A percentile compares a stretch with the other conserved stretches of the same genome.
Evolutionary conservation across 1,139 yeast genomes (phyloP).

Genomic region (Kurtzmaniella quercitrusa): DNA sequence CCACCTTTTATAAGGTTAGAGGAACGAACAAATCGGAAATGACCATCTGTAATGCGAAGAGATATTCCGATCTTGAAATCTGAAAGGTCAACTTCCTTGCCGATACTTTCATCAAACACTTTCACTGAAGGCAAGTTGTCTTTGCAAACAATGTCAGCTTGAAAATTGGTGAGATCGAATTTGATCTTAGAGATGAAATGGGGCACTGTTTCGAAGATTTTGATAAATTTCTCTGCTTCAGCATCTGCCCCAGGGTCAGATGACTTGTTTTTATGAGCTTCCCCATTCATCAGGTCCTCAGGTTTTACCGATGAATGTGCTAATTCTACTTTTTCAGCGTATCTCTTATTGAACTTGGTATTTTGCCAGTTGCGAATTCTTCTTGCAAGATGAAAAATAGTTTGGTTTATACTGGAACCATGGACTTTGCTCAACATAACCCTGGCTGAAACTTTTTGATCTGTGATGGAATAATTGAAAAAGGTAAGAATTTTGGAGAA

Average conservation of each 20-base stretch:
- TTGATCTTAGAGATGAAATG: slow-evolving; percentile 22
- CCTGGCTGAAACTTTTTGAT: slow-evolving; percentile 19
- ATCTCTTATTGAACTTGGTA: slow-evolving; percentile 23
- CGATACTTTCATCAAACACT: slow-evolving; percentile 20
- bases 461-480: slow-evolving; percentile 22
- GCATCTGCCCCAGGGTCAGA: not conserved
- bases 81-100: slow-evolving; percentile 29
- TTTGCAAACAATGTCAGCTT: slow-evolving; percentile 37
- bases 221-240: slow-evolving; percentile 8
- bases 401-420: slow-evolving; percentile 34
- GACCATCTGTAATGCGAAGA: slow-evolving; percentile 19
- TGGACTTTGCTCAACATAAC: slow-evolving; percentile 24
- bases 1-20: slow-evolving; percentile 18
- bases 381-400: slow-evolving; percentile 34
- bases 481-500: slow-evolving; percentile 28
- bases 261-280: not conserved
- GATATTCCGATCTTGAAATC: slow-evolving; percentile 41
- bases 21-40: slow-evolving; percentile 19
- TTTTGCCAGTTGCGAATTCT: slow-evolving; percentile 28
- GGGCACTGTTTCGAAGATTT: slow-evolving; percentile 32
- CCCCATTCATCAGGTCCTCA: not conserved
- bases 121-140: slow-evolving; percentile 38
- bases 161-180: slow-evolving; percentile 22
- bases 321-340: slow-evolving; percentile 9
- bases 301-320: not conserved